phyloP scores from a whole-genome alignment of 768 basidiomycete species.

The Tylopilus subfusipes region DNA sequence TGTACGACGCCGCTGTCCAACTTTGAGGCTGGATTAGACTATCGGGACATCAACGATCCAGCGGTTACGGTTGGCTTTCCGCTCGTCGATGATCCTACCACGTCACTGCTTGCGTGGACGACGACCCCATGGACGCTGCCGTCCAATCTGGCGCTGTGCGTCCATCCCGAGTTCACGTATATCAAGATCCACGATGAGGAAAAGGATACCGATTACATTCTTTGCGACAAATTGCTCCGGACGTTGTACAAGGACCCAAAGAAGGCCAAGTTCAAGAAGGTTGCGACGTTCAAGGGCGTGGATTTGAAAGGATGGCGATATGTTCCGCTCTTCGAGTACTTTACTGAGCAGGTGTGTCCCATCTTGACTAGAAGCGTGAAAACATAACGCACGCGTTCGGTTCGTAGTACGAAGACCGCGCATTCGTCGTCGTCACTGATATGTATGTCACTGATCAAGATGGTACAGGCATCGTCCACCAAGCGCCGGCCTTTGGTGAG shows the following conservation, averaged over 20 bases:
- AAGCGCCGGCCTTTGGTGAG: slow-evolving; percentile 97
- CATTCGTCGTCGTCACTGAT: slow-evolving; percentile 86
- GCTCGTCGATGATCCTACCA: slow-evolving; percentile 87
- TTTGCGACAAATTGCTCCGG: slow-evolving; percentile 81
- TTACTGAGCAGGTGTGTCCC: slow-evolving; percentile 77
- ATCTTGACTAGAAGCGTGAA: background rate
- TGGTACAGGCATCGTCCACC: slow-evolving; percentile 98
- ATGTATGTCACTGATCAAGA: slow-evolving; percentile 90
- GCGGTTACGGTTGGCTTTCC: slow-evolving; percentile 93
- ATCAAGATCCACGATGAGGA: slow-evolving; percentile 95
- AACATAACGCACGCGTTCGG: background rate
- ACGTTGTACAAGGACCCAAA: slow-evolving; percentile 96
- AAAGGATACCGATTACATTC: slow-evolving; percentile 82
- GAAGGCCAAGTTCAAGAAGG: slow-evolving; percentile 92
- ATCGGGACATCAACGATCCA: slow-evolving; percentile 92
- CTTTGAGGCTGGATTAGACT: slow-evolving; percentile 92
- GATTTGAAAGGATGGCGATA: slow-evolving; percentile 98
- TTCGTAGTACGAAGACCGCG: slow-evolving; percentile 79
- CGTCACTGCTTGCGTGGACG: slow-evolving; percentile 94
- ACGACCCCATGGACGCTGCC: slow-evolving; percentile 99
- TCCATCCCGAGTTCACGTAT: slow-evolving; percentile 94
- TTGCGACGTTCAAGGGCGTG: slow-evolving; percentile 80
- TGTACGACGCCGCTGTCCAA: slow-evolving; percentile 95
- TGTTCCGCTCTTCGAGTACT: slow-evolving; percentile 93
- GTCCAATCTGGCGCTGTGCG: slow-evolving; percentile 91